phyloP scores from a whole-genome alignment of 129 eudicot species.

The Helichrysum umbraculigerum region DNA sequence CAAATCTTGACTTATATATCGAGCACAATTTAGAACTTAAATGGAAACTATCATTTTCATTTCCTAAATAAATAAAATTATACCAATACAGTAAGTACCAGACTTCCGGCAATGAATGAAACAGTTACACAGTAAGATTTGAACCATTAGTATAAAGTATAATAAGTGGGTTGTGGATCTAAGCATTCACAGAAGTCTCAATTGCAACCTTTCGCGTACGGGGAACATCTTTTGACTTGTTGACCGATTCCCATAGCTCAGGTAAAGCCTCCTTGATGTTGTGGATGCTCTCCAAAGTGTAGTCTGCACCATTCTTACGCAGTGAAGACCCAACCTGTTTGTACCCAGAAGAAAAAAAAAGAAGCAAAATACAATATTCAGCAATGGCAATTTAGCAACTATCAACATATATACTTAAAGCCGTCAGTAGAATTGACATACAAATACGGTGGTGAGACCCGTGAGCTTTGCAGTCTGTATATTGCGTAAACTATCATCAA shows the following conservation, averaged over 20 bases:
- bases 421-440: constrained; percentile 28
- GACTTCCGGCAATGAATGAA: neutral
- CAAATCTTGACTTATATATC: too few relatives aligned
- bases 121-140: constrained; percentile 11
- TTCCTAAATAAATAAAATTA: neutral
- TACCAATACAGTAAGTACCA: neutral
- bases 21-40: neutral
- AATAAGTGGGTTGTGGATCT: neutral
- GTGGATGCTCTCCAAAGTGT: constrained; percentile 86
- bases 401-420: neutral
- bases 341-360: neutral
- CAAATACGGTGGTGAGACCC: constrained; percentile 81
- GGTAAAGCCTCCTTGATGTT: constrained; percentile 83
- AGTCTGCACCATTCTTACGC: constrained; percentile 53
- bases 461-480: constrained; percentile 54
- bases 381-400: neutral
- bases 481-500: constrained; percentile 83
- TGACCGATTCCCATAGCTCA: constrained; percentile 66
- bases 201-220: constrained; percentile 50
- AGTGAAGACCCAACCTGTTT: constrained; percentile 64
- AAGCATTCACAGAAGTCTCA: constrained; percentile 75
- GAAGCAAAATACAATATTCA: neutral
- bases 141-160: neutral
- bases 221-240: constrained; percentile 42
- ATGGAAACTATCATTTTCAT: constrained; percentile 8